Evolutionary conservation across 768 basidiomycete genomes (phyloP), one percentile per base, ranked within the genome.

Genomic region (Coprinopsis cinerea): DNA sequence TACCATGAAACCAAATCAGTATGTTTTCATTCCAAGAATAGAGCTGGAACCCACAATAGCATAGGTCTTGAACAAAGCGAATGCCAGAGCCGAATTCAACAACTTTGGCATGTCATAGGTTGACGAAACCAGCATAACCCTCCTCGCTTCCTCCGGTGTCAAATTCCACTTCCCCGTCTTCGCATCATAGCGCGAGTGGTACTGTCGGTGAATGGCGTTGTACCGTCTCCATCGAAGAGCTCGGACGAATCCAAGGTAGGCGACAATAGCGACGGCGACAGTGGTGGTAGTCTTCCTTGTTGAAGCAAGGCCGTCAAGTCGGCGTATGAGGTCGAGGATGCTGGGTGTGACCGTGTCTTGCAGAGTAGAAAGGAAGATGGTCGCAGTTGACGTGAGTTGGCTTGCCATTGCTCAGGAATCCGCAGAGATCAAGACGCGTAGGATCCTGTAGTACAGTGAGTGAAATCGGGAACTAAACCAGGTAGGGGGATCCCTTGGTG

Each of bases 41-140:
- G n/a, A 6, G 10, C 25, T 36, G 2, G 11, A 36, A 66, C 72
- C 53, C 51, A 77, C 76, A 48, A 76, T 68, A 1, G 56, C 73
- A 57, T 75, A 78, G 2, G 77, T 78, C 61, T 77, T 78, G 67
- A 78, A 78, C 51, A 79, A 55, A 2, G 77, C 78, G 57, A 79
- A 75, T 1, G 72, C 61, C 26, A 73, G 40, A 0, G 75, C 57
- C 53, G 71, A 70, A 42, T 65, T 64, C 47, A 70, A 40, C 2
- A 79, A 48, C 14, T 55, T 45, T 3, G 76, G 75, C 72, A 77
- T 75, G 53, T 79, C 77, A 48, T 70, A 77, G 13, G 59, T 47
- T 3, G 55, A 49, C 2, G 70, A 61, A 1, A 65, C 51, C 39
- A 60, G 58, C 18, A 73, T 54, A 23, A 79, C 66, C 26, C 66